A percentile compares a stretch with the other conserved stretches of the same genome.
These are phyloP conservation scores for Glycine latifolia DNA, from an alignment of 306 rosid species.

Conservation along the genomic window DNA sequence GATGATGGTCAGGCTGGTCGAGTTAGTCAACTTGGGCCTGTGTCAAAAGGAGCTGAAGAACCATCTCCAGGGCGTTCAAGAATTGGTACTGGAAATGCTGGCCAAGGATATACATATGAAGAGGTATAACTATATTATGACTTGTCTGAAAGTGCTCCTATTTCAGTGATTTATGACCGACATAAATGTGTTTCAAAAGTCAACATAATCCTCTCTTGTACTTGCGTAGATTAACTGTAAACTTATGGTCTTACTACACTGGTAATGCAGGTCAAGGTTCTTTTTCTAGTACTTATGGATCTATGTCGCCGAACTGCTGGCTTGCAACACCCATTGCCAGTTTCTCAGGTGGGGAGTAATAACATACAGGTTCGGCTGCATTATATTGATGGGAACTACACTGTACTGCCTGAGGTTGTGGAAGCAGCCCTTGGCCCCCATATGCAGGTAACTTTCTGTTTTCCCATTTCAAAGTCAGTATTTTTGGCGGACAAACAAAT, in stretches of 20 bases:
- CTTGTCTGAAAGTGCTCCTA: constrained; percentile 25
- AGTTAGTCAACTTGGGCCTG: constrained; percentile 67
- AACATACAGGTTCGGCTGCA: constrained; percentile 93
- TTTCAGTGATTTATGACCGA: constrained; percentile 36
- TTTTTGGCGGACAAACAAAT: constrained; percentile 26
- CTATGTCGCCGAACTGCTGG: constrained; percentile 84
- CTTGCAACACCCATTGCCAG: constrained; percentile 83
- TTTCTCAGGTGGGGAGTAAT: constrained; percentile 89
- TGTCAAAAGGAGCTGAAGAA: constrained; percentile 83
- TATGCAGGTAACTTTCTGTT: constrained; percentile 74
- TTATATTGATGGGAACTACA: constrained; percentile 92
- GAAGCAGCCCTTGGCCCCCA: constrained; percentile 96
- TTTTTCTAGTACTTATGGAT: constrained; percentile 87
- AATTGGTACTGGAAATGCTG: constrained; percentile 95
- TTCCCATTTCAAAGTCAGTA: not conserved
- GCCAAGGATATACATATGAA: constrained; percentile 93
- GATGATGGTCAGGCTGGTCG: constrained; percentile 79
- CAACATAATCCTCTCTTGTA: constrained; percentile 14
- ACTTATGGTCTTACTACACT: constrained; percentile 30
- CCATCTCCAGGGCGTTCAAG: constrained; percentile 72
- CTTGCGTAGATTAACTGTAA: constrained; percentile 13
- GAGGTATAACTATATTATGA: constrained; percentile 64
- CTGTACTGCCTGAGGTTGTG: constrained; percentile 92
- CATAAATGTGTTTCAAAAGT: constrained; percentile 16
- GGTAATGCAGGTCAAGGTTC: constrained; percentile 77